Percentiles rank a stretch among this genome's conserved stretches.
Evolutionary conservation across 495 filamentous ascomycete genomes (phyloP).

Genomic region (Acidomyces sp.): DNA sequence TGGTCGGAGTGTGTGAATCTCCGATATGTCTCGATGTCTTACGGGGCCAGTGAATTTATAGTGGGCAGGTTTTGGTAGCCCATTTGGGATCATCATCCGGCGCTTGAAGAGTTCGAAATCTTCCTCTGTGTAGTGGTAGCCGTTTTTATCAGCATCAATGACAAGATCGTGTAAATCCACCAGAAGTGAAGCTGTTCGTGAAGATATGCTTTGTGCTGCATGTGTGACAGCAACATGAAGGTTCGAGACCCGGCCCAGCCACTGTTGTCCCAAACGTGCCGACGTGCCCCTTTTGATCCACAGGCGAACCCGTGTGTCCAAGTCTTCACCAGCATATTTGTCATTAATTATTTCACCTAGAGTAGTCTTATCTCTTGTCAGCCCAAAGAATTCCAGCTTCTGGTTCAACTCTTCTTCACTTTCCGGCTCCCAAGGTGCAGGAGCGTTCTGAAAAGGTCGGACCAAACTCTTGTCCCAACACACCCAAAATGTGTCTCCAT

Average conservation of each 20-base stretch:
- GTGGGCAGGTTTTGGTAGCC: slow-evolving; percentile 26
- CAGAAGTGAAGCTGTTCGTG: slow-evolving; percentile 42
- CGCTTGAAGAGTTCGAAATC: neutral
- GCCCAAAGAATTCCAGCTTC: slow-evolving; percentile 40
- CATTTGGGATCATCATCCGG: neutral
- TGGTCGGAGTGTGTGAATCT: slow-evolving; percentile 26
- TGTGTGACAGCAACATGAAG: slow-evolving; percentile 65
- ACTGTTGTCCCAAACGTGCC: neutral
- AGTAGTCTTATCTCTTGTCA: slow-evolving; percentile 44
- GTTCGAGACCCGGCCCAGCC: neutral
- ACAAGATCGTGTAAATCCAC: slow-evolving; percentile 62
- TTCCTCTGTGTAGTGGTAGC: slow-evolving; percentile 47
- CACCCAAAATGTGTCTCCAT: slow-evolving; percentile 71
- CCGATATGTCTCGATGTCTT: slow-evolving; percentile 32
- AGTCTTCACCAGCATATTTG: neutral
- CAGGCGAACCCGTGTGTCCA: neutral
- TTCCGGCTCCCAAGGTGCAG: slow-evolving; percentile 35
- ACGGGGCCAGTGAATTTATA: slow-evolving; percentile 21
- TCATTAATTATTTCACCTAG: slow-evolving; percentile 32
- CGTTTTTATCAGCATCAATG: slow-evolving; percentile 72
- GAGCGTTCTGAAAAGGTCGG: slow-evolving; percentile 57
- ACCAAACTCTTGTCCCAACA: slow-evolving; percentile 80
- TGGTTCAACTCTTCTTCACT: too few species aligned
- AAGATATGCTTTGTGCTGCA: slow-evolving; percentile 40
- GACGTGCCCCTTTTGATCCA: slow-evolving; percentile 1